phyloP scores from a whole-genome alignment of 345 rosid genomes.

The Salix purpurea region DNA sequence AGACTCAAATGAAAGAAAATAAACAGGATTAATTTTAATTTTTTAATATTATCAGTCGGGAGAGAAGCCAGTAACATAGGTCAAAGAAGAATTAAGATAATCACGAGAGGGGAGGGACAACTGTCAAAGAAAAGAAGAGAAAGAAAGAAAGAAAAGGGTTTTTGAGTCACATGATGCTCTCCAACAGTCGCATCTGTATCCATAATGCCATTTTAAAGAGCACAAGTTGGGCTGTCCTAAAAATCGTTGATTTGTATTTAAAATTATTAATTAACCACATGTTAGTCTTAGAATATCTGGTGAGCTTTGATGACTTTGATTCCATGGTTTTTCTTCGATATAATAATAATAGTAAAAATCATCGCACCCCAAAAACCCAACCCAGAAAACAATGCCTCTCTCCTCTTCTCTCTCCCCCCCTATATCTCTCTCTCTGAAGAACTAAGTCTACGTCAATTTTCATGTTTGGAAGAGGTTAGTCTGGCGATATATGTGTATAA shows the following conservation, averaged over 20 bases:
- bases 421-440: background rate
- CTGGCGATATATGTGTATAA: background rate
- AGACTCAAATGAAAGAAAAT: background rate
- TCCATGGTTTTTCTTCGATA: conserved; percentile 21
- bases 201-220: conserved; percentile 19
- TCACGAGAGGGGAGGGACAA: conserved; percentile 30
- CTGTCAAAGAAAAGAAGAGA: conserved; percentile 24
- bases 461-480: background rate
- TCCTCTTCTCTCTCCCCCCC: background rate
- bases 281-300: conserved; percentile 15
- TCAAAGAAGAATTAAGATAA: conserved; percentile 40
- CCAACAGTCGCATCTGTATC: conserved; percentile 38
- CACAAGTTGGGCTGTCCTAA: conserved; percentile 7
- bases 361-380: conserved; percentile 3
- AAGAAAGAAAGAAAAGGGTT: background rate
- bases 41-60: background rate
- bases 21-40: background rate
- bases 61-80: conserved; percentile 16
- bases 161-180: conserved; percentile 36
- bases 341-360: background rate
- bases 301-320: conserved; percentile 26
- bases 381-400: conserved; percentile 6
- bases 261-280: background rate
- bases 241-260: conserved; percentile 12
- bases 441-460: background rate